Evolutionary conservation across 345 rosid genomes (phyloP), one percentile per base, ranked within the genome.

Genomic region (Acer negundo): DNA sequence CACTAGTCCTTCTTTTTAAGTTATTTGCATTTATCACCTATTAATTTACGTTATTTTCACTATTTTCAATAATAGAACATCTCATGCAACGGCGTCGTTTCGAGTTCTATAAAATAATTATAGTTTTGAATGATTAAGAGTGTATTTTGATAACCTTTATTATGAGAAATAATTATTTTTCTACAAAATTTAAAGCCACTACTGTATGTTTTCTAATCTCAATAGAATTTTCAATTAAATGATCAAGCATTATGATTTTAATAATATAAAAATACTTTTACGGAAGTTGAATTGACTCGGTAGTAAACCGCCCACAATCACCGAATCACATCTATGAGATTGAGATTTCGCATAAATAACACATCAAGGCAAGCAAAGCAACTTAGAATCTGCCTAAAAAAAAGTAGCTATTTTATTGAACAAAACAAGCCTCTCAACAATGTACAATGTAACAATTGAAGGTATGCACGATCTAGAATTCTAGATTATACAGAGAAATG

Each of bases 381-480:
- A 42, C 46, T 42, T 9, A 42, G 58, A 59, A 71, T 16, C 38
- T 40, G 58, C 46, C 47, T 28, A 10, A 53, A 70, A 73, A 62
- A 35, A 7, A 11, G 28, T 76, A 35, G 15, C 82, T 74, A 82
- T 82, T 59, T 83, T 80, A 86, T 82, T 79, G 51, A 75, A 78
- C 74, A 71, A 7, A 12, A 58, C 19, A 68, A 69, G 23, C 83
- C 84, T 82, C 75, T 82, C 75, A 76, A 82, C 62, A 68, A 47
- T 79, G 74, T 73, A 82, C 80, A 82, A 69, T 10, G 51, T 56
- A 42, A 56, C 72, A 49, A 77, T 10, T 61, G 51, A 72, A 84
- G 67, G 70, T 79, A 77, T 77, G 69, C 82, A 78, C 86, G 84
- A 80, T 72, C 61, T 62, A 75, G 38, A 38, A 65, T 77, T 72